Evolutionary conservation across 768 basidiomycete species (phyloP).

Genomic region (Piloderma croceum): DNA sequence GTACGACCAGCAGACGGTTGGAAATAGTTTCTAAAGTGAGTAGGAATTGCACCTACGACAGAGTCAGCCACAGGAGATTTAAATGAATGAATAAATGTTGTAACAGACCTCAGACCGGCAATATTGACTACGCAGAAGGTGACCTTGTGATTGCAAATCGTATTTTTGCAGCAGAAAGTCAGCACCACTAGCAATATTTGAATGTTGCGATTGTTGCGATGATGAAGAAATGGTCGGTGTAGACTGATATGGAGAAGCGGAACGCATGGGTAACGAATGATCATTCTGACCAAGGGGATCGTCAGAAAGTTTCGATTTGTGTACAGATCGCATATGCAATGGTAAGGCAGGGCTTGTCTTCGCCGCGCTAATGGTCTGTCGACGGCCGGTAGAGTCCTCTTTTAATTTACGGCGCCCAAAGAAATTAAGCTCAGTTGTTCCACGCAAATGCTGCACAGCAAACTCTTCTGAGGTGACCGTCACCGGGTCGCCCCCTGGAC

Average conservation of each 20-base stretch:
- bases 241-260: slow-evolving; percentile 56
- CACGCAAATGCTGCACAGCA: too few species aligned
- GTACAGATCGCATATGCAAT: slow-evolving; percentile 49
- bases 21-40: slow-evolving; percentile 88
- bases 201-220: slow-evolving; percentile 37
- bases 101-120: slow-evolving; percentile 75
- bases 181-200: slow-evolving; percentile 37
- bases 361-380: slow-evolving; percentile 54
- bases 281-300: slow-evolving; percentile 74
- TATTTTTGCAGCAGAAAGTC: slow-evolving; percentile 65
- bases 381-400: slow-evolving; percentile 21
- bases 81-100: neutral
- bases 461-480: too few species aligned
- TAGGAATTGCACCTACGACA: slow-evolving; percentile 72
- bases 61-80: slow-evolving; percentile 5
- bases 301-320: slow-evolving; percentile 55
- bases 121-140: slow-evolving; percentile 80
- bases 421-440: too few species aligned
- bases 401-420: too few species aligned
- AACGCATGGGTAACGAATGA: slow-evolving; percentile 28
- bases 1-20: slow-evolving; percentile 85
- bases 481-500: too few species aligned
- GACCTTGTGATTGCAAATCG: slow-evolving; percentile 57
- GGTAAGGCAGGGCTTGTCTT: slow-evolving; percentile 74
- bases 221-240: slow-evolving; percentile 60